Base-by-base conservation (phyloP, 2,329 filamentous ascomycete species). In the Aspergillus novoparasiticus region DNA sequence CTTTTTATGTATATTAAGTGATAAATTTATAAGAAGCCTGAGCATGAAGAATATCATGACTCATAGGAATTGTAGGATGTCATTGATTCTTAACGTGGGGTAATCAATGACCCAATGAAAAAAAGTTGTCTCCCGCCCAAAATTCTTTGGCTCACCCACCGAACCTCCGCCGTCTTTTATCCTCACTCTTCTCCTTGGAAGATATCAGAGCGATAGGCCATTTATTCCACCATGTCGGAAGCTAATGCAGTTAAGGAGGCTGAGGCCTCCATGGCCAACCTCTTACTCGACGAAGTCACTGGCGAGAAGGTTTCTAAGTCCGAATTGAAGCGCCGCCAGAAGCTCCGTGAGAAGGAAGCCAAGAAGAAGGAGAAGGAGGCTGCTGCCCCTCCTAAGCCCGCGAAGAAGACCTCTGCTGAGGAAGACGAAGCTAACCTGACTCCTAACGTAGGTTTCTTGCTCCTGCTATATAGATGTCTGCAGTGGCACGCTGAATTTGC, bases 321-420 rank as follows among this genome's bases (percentile, higher is more conserved):
- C 19, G 90, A 94, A 82, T 84, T 98, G 79, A 99, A 99, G 92
- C 94, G 92, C 84, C 89, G 94, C 74, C 88, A 94, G 83, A 99
- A 99, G 92, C 86, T 90, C 76, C 90, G 94, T 70, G 88, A 94
- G 79, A 89, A 87, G 80, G 93, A 96, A 65, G 90, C 90, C 70
- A 92, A 93, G 83, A 97, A 96, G 90, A 89, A 89, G 71, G 89
- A 93, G 82, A 94, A 93, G 85, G 91, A 89, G 32, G 91, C 92
- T 58, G 84, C 87, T 57, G 84, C 88, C 41, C 85, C 86, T 46
- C 81, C 87, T 51, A 85, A 85, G 71, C 82, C 85, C 66, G 83
- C 84, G 72, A 89, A 89, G 82, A 85, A 86, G 76, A 82, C 85
- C 66, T 85, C 82, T 51, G 82, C 82, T 62, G 86, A 87, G 71